Evolutionary conservation across 306 rosid species (phyloP).

Genomic region (Astragalus membranaceus): DNA sequence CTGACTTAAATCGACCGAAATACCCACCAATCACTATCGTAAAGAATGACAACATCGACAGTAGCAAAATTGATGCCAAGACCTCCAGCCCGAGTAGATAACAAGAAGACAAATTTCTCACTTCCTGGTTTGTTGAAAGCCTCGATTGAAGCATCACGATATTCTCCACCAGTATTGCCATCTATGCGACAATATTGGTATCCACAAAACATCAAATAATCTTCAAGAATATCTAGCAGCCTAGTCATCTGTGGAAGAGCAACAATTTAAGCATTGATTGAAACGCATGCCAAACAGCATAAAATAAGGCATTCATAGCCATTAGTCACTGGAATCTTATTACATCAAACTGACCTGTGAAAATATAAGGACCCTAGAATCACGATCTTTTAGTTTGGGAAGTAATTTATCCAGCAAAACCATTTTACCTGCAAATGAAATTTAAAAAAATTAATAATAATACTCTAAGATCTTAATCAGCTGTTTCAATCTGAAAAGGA

Average conservation of each 20-base stretch:
- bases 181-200: conserved; percentile 92
- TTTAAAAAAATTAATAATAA: neutral
- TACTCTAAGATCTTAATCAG: neutral
- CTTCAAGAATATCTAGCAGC: conserved; percentile 93
- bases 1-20: neutral
- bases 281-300: neutral
- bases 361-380: conserved; percentile 94
- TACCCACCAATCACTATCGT: conserved; percentile 93
- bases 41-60: conserved; percentile 94
- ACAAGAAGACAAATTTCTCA: no score
- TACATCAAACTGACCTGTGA: no score
- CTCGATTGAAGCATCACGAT: conserved; percentile 95
- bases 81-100: conserved; percentile 98
- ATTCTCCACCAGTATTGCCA: conserved; percentile 97
- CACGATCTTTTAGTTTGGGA: conserved; percentile 93
- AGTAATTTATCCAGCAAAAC: conserved; percentile 97
- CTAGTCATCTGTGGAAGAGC: conserved; percentile 78
- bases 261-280: neutral
- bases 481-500: neutral
- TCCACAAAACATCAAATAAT: conserved; percentile 82
- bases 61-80: conserved; percentile 99
- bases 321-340: neutral
- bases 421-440: conserved; percentile 70
- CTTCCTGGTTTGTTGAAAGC: conserved; percentile 86
- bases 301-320: neutral